phyloP scores from a whole-genome alignment of 371 early-diverging fungal species.

The Mortierella sp. region DNA sequence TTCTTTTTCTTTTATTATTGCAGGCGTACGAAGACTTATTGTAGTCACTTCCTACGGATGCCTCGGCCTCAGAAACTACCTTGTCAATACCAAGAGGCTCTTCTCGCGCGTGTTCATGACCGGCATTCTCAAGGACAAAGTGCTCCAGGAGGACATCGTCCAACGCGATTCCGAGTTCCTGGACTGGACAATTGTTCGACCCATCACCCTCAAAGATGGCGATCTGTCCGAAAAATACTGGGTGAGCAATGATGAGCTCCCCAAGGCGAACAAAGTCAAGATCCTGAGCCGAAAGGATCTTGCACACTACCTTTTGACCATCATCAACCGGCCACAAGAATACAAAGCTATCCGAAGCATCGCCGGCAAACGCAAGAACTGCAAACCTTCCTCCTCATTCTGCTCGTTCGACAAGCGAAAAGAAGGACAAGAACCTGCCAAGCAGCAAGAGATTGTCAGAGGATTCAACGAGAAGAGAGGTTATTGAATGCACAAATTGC shows the following conservation, averaged over 20 bases:
- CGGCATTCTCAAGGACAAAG: conserved; percentile 51
- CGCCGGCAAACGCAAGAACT: conserved; percentile 26
- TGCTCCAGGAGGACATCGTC: conserved; percentile 45
- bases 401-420: conserved; percentile 6
- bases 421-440: background rate
- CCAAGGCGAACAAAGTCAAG: conserved; percentile 36
- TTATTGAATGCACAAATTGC: too few relatives aligned
- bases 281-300: conserved; percentile 40
- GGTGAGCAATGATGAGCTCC: conserved; percentile 37
- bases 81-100: conserved; percentile 36
- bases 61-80: conserved; percentile 41
- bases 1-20: background rate
- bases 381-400: background rate
- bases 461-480: background rate
- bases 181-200: conserved; percentile 53
- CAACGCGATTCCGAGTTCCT: conserved; percentile 30
- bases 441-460: background rate
- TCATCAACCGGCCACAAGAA: conserved; percentile 39
- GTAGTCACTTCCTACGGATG: conserved; percentile 52
- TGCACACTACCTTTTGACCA: conserved; percentile 42
- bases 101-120: conserved; percentile 51
- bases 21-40: conserved; percentile 42
- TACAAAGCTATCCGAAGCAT: conserved; percentile 38
- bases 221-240: conserved; percentile 27
- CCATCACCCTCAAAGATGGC: conserved; percentile 47